These are phyloP conservation scores for Calophaca sinica DNA, from an alignment of 306 rosid genomes.

Conservation along the genomic window DNA sequence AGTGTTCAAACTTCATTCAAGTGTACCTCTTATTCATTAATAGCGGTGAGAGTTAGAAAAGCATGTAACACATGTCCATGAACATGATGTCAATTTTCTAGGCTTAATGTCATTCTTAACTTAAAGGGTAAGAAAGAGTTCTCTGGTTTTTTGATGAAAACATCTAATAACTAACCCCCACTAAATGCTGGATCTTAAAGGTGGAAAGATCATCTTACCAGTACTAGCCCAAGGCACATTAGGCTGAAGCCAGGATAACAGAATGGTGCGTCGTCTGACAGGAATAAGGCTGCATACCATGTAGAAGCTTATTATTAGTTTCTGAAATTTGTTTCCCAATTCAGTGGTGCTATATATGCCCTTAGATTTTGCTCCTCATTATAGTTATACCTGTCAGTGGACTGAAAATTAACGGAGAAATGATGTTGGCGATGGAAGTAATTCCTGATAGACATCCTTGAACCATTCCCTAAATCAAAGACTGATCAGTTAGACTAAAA, in stretches of 20 bases:
- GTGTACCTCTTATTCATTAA: too few relatives aligned
- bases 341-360: background rate
- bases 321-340: background rate
- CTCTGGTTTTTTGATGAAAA: too few relatives aligned
- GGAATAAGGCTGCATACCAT: conserved; percentile 69
- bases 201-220: conserved; percentile 53
- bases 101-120: too few relatives aligned
- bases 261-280: conserved; percentile 84
- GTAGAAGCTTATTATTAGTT: conserved; percentile 39
- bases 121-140: too few relatives aligned
- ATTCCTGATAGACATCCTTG: conserved; percentile 92
- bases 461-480: conserved; percentile 72
- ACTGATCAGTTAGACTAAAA: conserved; percentile 12
- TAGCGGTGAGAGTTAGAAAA: too few relatives aligned
- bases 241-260: conserved; percentile 88
- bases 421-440: conserved; percentile 73
- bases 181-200: conserved; percentile 7
- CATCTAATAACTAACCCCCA: too few relatives aligned
- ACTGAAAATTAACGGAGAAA: conserved; percentile 78
- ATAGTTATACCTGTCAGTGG: conserved; percentile 76
- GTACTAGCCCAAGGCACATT: conserved; percentile 68
- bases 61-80: too few relatives aligned
- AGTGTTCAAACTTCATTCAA: too few relatives aligned
- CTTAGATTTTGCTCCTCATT: background rate
- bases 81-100: too few relatives aligned